These are phyloP conservation scores for Calonectria fujianensis DNA, from an alignment of 2,329 filamentous ascomycete genomes.

Conservation along the genomic window DNA sequence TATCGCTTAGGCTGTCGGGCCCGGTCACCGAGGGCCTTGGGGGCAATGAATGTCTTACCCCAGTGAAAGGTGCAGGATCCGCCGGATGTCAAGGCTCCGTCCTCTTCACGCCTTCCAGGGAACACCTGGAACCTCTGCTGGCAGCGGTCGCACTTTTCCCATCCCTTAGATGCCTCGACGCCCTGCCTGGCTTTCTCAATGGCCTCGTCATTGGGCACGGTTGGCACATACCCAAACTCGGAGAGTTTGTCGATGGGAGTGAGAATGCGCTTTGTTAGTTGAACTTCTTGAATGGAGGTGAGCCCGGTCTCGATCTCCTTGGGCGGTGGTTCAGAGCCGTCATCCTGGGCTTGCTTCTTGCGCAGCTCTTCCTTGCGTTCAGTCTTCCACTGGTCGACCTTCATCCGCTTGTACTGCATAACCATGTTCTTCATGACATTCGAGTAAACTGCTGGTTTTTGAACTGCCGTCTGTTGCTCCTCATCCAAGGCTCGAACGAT, in stretches of 20 bases:
- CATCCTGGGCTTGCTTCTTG: slow-evolving; percentile 57
- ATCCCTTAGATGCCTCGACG: slow-evolving; percentile 81
- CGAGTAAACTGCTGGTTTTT: slow-evolving; percentile 82
- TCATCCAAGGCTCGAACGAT: slow-evolving; percentile 83
- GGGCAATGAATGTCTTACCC: slow-evolving; percentile 79
- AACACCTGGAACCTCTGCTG: slow-evolving; percentile 92
- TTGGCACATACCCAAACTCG: slow-evolving; percentile 84
- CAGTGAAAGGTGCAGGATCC: slow-evolving; percentile 89
- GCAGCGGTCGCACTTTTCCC: slow-evolving; percentile 93
- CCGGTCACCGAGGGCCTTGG: slow-evolving; percentile 73
- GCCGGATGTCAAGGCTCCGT: slow-evolving; percentile 84
- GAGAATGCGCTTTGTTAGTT: slow-evolving; percentile 76
- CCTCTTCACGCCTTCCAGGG: slow-evolving; percentile 85
- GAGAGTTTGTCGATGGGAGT: slow-evolving; percentile 80
- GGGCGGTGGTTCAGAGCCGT: slow-evolving; percentile 59
- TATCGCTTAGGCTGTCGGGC: slow-evolving; percentile 78
- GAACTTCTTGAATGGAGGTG: slow-evolving; percentile 79
- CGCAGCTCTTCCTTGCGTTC: slow-evolving; percentile 67
- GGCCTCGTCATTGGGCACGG: slow-evolving; percentile 78
- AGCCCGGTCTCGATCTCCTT: slow-evolving; percentile 82
- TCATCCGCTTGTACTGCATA: slow-evolving; percentile 85
- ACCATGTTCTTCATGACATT: slow-evolving; percentile 91
- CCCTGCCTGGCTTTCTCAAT: slow-evolving; percentile 80
- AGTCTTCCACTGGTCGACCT: slow-evolving; percentile 80
- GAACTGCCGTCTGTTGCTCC: slow-evolving; percentile 84